Evolutionary conservation across 176 grass and related monocot genomes (phyloP), one percentile per base, ranked within the genome.

Genomic region (Aegilops umbellulata): DNA sequence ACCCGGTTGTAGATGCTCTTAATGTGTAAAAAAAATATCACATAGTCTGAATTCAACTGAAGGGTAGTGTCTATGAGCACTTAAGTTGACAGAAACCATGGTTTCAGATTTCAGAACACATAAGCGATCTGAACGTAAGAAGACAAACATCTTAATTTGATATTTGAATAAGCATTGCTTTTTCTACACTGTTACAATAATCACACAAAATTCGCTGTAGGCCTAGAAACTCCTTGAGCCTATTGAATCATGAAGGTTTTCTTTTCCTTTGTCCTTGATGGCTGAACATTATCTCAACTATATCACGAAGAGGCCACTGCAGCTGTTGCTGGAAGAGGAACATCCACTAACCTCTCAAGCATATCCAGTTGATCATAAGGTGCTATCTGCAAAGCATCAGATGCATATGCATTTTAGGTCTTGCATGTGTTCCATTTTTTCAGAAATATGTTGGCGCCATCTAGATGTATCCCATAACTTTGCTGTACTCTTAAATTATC

Each of bases 351-450:
- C 64, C 92, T 84, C 82, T 98, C 93, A 15, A 95, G 78, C 82
- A 88, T 98, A 89, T 95, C 96, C 88, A 98, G 86, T 64, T 95
- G 96, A 89, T 98, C 96, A 69, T 95, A 98, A 84, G 96, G 96
- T 88, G 96, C 96, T 88, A 98, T 98, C 96, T 98, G 93, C 77
- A 83, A 71, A 90, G 70, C 23, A 86, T 66, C 51, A 84, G 34
- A 80, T n/a, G 44, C 75, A 39, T 23, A 80, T 61, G 82, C 46
- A 76, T 69, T 84, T 90, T 60, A 91, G 69, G 29, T 69, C 47
- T 77, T 61, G 19, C 24, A 35, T 61, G 36, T 46, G 19, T 34
- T 60, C 10, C 25, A 36, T 80, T 66, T 76, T n/a, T 75, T 44
- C 20, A 47, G 44, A 55, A 83, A 73, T 46, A 62, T 30, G 9